Conservation (phyloP, 2,329 filamentous ascomycete species). For the Intubia oerlemansii region DNA sequence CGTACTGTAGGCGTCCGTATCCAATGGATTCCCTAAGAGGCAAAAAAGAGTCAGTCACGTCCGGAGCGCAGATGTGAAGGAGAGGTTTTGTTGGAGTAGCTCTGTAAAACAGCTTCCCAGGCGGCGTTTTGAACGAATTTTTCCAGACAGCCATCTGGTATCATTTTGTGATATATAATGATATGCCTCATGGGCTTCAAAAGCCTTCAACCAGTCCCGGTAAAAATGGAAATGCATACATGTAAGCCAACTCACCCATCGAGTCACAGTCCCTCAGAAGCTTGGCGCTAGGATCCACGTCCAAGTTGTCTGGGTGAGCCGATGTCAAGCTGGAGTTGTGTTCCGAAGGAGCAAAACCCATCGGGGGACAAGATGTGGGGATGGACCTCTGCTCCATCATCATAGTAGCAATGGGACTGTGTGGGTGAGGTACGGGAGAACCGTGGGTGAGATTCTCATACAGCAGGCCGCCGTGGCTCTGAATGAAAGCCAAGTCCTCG, state of each 20-base stretch:
- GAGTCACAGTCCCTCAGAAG: conserved; percentile 32
- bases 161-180: no score
- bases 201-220: no score
- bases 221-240: conserved; percentile 9
- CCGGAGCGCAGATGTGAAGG: no score
- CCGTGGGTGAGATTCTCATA: conserved; percentile 35
- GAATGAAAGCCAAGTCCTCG: conserved; percentile 33
- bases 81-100: no score
- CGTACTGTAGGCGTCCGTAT: conserved; percentile 29
- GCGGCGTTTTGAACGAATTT: no score
- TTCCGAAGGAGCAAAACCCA: conserved; percentile 38
- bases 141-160: no score
- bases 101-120: no score
- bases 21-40: conserved; percentile 17
- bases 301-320: conserved; percentile 36
- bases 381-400: conserved; percentile 33
- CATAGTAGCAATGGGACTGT: conserved; percentile 32
- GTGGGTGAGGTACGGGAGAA: conserved; percentile 24
- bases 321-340: conserved; percentile 33
- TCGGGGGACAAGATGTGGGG: conserved; percentile 37
- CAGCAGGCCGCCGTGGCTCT: conserved; percentile 28
- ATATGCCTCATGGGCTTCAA: no score
- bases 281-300: conserved; percentile 30
- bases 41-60: no score
- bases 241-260: conserved; percentile 25